Base-by-base conservation (phyloP, 805 yeast genomes). In the Wickerhamomyces hampshirensis region DNA sequence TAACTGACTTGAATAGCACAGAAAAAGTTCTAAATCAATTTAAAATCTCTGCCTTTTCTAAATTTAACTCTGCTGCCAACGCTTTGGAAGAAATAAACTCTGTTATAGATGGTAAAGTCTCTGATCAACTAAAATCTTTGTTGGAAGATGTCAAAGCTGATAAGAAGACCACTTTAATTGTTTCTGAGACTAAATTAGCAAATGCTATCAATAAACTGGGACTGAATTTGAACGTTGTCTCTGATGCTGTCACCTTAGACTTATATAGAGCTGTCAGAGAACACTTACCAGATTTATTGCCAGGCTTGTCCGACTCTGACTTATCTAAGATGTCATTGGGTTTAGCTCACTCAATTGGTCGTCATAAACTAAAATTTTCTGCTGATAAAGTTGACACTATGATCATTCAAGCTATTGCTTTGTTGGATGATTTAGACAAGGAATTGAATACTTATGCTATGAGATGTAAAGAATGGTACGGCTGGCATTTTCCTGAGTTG, bases 401-500 rank as follows among this genome's bases (percentile, higher is more conserved):
- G 98, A 91, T 93, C 62, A 94, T 93, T 47, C 98, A 93, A 71
- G 98, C 98, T 40, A 93, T 93, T 66, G 96, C 98, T 15, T 72
- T 93, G 50, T 75, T 93, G 58, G 98, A 93, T 57, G 97, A 93
- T 59, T 75, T 93, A 55, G 98, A 93, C 71, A 93, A 93, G 69
- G 98, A 93, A 66, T 76, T 93, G 55, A 93, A 93, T 71, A 93
- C 97, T 35, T 93, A 91, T 56, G 96, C 98, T 50, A 93, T 93
- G 98, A 81, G 98, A 71, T 79, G 91, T 68, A 93, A 91, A 71
- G 98, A 93, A 70, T 93, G 98, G 98, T 93, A 93, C 69, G 98
- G 98, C 49, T 93, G 98, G 98, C 98, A 93, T 67, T 93, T 93
- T 81, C 98, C 98, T 27, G 98, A 93, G 67, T 78, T 93, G 78